These are phyloP conservation scores for Pseudogymnoascus pannorum DNA, from an alignment of 2,329 filamentous ascomycete species.

Conservation along the genomic window DNA sequence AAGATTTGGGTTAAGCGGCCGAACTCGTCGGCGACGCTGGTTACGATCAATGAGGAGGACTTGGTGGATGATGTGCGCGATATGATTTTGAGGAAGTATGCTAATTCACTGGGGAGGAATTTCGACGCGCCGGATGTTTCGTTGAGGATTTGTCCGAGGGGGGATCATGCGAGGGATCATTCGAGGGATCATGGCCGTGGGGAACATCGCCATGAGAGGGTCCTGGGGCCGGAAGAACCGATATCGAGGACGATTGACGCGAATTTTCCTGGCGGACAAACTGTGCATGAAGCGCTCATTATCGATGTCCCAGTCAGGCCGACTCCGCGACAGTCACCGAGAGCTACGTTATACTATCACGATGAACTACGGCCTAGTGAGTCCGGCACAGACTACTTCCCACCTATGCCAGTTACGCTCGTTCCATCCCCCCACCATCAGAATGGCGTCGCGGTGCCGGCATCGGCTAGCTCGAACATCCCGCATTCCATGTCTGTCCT, in stretches of 20 bases:
- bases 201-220: constrained; percentile 59
- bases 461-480: constrained; percentile 25
- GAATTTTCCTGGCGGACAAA: constrained; percentile 81
- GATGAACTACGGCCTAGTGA: constrained; percentile 63
- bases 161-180: neutral
- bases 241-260: constrained; percentile 71
- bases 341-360: constrained; percentile 46
- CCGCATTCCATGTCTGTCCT: constrained; percentile 72
- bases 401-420: constrained; percentile 49
- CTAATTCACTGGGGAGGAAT: constrained; percentile 79
- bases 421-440: constrained; percentile 27
- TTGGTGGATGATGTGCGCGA: constrained; percentile 93
- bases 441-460: constrained; percentile 21
- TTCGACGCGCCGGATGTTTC: constrained; percentile 89
- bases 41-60: constrained; percentile 79
- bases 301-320: constrained; percentile 76
- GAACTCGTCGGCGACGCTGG: constrained; percentile 75
- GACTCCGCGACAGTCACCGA: constrained; percentile 75
- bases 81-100: constrained; percentile 85
- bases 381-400: constrained; percentile 74
- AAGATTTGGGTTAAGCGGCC: constrained; percentile 95
- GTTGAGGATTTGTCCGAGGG: constrained; percentile 60
- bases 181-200: constrained; percentile 32
- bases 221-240: constrained; percentile 77
- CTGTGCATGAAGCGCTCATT: constrained; percentile 78